Evolutionary conservation across 148 eudicot genomes (phyloP), one percentile per base, ranked within the genome.

Genomic region (Silene uniflora): DNA sequence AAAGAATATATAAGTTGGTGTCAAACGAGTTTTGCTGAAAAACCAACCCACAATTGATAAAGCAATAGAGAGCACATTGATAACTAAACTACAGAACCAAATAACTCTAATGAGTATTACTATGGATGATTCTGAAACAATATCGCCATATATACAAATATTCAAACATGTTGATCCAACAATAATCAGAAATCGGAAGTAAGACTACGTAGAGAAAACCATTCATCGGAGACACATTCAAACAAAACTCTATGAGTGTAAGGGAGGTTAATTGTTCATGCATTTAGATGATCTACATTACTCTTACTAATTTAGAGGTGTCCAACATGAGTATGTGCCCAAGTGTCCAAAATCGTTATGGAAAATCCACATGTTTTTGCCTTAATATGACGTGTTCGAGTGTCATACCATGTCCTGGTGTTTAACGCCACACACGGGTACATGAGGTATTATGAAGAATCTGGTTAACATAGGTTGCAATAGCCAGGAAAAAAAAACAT

Each of bases 1-100:
- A 75, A 70, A 29, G 17, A 67, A 67, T 67, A 67, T 66, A 66
- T 0, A 35, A 67, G 70, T 35, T 67, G 49, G 13, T 5, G 52
- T 0, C 39, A 47, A 67, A 67, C 8, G 7, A 69, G 25, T 25
- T 46, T 17, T 47, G 13, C n/a, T 5, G 18, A 9, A 19, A 69
- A 69, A 47, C 49, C 55, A 69, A 47, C 35, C 56, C 12, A 16
- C 0, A 35, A 67, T 18, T 67, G 49, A 5, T 47, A 13, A 47
- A 17, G 19, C 29, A 69, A 47, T 22, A 69, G 25, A 2, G 58
- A 44, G 46, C 25, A 19, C 11, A 42, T 21, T 21, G 10, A 62
- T 12, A 10, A 62, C 10, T 11, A 62, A 24, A 62, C 66, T 62
- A 62, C 3, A 52, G 1, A 52, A 1, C 56, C 56, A 52, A 11